phyloP scores from a whole-genome alignment of 2,329 filamentous ascomycete species.

The Curvularia eragrostidis region DNA sequence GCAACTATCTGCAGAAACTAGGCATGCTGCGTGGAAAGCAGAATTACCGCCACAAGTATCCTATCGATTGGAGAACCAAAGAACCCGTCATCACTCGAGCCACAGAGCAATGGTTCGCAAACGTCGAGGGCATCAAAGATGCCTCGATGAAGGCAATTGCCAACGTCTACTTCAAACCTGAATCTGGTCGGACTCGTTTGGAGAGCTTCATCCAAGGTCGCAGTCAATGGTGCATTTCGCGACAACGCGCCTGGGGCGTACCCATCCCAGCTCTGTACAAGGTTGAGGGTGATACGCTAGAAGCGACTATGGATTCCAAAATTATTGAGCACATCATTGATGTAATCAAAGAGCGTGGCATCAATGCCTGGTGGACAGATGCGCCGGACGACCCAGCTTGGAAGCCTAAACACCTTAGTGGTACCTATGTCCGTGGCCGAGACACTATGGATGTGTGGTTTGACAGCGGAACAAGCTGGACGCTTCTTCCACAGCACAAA shows the following conservation, averaged over 20 bases:
- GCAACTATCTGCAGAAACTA: constrained; percentile 66
- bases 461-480: constrained; percentile 96
- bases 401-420: constrained; percentile 70
- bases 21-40: constrained; percentile 71
- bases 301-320: constrained; percentile 78
- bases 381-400: constrained; percentile 75
- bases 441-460: constrained; percentile 99
- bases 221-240: constrained; percentile 97
- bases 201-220: constrained; percentile 86
- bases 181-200: constrained; percentile 74
- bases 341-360: constrained; percentile 76
- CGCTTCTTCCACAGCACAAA: constrained; percentile 45
- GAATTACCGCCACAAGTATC: constrained; percentile 86
- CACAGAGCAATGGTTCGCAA: constrained; percentile 97
- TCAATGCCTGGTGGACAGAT: constrained; percentile 96
- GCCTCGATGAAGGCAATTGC: constrained; percentile 73
- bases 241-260: constrained; percentile 94
- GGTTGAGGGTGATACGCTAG: constrained; percentile 62
- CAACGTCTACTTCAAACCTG: constrained; percentile 78
- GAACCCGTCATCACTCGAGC: constrained; percentile 88
- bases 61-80: constrained; percentile 97
- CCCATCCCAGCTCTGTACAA: constrained; percentile 92
- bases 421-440: constrained; percentile 73
- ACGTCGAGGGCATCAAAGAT: constrained; percentile 82
- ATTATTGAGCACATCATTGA: constrained; percentile 85